These are phyloP conservation scores for Cutaneotrichosporon sp. DNA, from an alignment of 1,284 basidiomycete species.

Conservation along the genomic window DNA sequence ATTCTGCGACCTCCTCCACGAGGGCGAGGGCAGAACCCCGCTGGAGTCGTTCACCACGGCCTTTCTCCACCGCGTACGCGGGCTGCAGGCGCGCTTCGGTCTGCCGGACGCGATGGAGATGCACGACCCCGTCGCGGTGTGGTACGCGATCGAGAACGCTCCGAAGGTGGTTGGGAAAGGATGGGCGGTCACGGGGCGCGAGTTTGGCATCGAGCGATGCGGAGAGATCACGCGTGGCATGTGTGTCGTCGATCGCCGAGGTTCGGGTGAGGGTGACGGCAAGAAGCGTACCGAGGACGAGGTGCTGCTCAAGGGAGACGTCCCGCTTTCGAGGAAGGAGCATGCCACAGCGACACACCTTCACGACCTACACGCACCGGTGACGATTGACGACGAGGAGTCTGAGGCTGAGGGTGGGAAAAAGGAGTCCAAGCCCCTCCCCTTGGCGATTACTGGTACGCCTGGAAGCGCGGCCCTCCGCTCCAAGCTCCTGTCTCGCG, in stretches of 20 bases:
- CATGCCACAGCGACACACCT: not conserved
- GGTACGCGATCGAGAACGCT: slow-evolving; percentile 49
- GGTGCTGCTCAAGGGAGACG: slow-evolving; percentile 13
- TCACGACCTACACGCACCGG: not conserved
- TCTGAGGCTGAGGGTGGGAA: not conserved
- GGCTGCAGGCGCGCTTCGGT: slow-evolving; percentile 62
- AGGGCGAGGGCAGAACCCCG: slow-evolving; percentile 46
- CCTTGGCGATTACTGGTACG: slow-evolving; percentile 39
- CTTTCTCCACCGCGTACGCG: slow-evolving; percentile 71
- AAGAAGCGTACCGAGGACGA: slow-evolving; percentile 39
- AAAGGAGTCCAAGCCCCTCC: slow-evolving; percentile 28
- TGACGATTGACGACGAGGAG: not conserved
- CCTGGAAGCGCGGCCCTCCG: slow-evolving; percentile 45
- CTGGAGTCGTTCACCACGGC: slow-evolving; percentile 73
- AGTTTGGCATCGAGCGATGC: slow-evolving; percentile 52
- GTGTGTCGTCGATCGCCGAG: slow-evolving; percentile 54
- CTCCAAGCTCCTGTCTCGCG: slow-evolving; percentile 38
- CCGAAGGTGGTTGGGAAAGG: slow-evolving; percentile 24
- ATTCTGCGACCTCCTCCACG: slow-evolving; percentile 62
- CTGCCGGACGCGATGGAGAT: slow-evolving; percentile 82
- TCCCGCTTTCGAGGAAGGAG: slow-evolving; percentile 5
- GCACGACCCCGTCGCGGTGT: slow-evolving; percentile 53
- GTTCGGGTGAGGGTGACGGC: slow-evolving; percentile 33
- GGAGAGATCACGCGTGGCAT: slow-evolving; percentile 55
- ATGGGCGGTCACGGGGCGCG: slow-evolving; percentile 42